phyloP scores from a whole-genome alignment of 2,329 filamentous ascomycete genomes.

The Tolypocladium album region DNA sequence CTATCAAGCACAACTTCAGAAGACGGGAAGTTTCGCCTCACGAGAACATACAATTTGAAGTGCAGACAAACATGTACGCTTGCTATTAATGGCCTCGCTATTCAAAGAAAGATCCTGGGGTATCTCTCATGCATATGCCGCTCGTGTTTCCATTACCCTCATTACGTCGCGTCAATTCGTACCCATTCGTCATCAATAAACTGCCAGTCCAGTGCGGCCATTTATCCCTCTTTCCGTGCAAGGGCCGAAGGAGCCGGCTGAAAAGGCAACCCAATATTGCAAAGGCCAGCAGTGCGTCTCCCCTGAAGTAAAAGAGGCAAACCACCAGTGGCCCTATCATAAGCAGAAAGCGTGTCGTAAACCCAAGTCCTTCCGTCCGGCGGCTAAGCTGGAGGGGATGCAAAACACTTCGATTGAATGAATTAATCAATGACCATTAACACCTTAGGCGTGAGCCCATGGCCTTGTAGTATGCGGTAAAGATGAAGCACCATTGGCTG shows the following conservation, averaged over 20 bases:
- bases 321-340: background rate
- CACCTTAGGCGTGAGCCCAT: background rate
- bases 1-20: too few species aligned
- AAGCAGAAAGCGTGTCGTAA: background rate
- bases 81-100: constrained; percentile 5
- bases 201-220: background rate
- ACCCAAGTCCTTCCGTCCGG: background rate
- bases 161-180: background rate
- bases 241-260: background rate
- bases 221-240: background rate
- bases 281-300: background rate
- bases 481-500: background rate
- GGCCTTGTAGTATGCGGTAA: background rate
- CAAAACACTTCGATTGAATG: background rate
- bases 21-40: too few species aligned
- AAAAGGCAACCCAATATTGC: background rate
- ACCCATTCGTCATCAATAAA: background rate
- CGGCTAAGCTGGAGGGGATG: background rate
- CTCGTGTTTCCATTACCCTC: background rate
- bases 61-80: background rate
- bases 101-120: constrained; percentile 4
- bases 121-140: constrained; percentile 4
- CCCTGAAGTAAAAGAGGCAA: background rate
- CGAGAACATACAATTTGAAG: too few species aligned
- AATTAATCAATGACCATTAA: background rate